Evolutionary conservation across 257 asterid species (phyloP).

Genomic region (Hygrophila difformis): DNA sequence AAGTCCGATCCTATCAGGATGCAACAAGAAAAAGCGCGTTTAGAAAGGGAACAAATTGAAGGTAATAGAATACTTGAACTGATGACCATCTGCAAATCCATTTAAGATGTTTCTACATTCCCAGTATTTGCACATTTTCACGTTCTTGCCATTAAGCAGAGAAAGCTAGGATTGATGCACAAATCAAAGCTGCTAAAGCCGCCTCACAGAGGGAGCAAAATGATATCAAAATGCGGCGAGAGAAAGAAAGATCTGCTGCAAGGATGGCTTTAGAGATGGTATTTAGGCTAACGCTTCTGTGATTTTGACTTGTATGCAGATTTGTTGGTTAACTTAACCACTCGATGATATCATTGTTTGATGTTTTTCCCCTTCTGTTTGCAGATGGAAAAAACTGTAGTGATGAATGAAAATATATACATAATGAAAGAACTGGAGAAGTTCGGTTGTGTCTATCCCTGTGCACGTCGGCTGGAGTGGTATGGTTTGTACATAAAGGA

Average conservation of each 20-base stretch:
- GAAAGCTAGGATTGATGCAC: conserved; percentile 52
- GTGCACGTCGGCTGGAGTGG: conserved; percentile 26
- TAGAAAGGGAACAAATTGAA: conserved; percentile 49
- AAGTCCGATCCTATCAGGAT: conserved; percentile 31
- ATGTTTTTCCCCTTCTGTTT: neutral
- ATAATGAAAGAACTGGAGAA: conserved; percentile 36
- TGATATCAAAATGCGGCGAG: conserved; percentile 31
- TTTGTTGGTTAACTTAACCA: neutral
- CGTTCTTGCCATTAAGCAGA: conserved; percentile 37
- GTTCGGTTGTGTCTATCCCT: conserved; percentile 23
- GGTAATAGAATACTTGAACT: conserved; percentile 24
- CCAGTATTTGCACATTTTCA: neutral
- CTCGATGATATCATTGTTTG: neutral
- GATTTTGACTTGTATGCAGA: neutral
- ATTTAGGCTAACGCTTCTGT: no score
- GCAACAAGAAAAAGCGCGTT: conserved; percentile 47
- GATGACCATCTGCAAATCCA: neutral
- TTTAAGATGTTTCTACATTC: no score
- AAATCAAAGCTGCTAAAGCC: conserved; percentile 52
- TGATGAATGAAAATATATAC: conserved; percentile 26
- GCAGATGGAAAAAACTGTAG: conserved; percentile 49
- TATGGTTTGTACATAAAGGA: conserved; percentile 49
- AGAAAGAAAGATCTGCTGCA: conserved; percentile 55
- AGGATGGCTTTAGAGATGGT: conserved; percentile 56
- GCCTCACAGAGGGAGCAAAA: conserved; percentile 28